Evolutionary conservation across 192 early-diverging fungal species (phyloP), one percentile per base, ranked within the genome.

Genomic region (Neocallimastix lanati): DNA sequence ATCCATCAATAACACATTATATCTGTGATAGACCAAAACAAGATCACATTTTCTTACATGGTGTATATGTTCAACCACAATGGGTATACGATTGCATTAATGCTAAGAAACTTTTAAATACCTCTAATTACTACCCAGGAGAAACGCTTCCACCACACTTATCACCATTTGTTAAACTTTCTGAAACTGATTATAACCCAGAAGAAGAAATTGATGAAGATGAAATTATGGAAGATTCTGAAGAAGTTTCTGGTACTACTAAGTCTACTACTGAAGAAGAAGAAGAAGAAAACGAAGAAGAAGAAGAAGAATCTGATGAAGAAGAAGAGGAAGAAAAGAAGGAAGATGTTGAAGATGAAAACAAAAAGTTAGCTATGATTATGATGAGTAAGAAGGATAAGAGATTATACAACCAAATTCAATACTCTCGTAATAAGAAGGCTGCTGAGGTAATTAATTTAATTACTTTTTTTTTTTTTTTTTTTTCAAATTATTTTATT

Each of bases 31-130:
- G 96, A 29, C 96, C 95, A 21, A 82, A 80, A 12, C 87, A 89
- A 81, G 84, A 83, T 80, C 88, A 92, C 79, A 86, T 86, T 80
- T 89, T 92, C 84, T 80, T 83, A 13, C 80, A 84, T 78, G 35
- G 80, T 40, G 81, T 87, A 77, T 97, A 96, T 81, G 86, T 98
- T 38, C 97, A 98, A 85, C 97, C 97, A n/a, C 97, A 99, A 85
- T 99, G 97, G 97, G 88, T 96, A 25, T 95, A 93, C 86, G 97
- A 99, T 84, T 92, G 90, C 82, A 88, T 97, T 79, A 99, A 99
- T 79, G 93, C 94, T 28, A 85, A 88, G 12, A 91, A 92, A 78
- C 83, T 97, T 35, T 82, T 98, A 77, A 83, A 83, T 78, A 84
- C 86, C 25, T 76, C 77, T 2, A 82, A 82, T 15, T 99, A 99